Base-by-base conservation (phyloP, 2,329 filamentous ascomycete species). In the Fusarium guadeloupense region DNA sequence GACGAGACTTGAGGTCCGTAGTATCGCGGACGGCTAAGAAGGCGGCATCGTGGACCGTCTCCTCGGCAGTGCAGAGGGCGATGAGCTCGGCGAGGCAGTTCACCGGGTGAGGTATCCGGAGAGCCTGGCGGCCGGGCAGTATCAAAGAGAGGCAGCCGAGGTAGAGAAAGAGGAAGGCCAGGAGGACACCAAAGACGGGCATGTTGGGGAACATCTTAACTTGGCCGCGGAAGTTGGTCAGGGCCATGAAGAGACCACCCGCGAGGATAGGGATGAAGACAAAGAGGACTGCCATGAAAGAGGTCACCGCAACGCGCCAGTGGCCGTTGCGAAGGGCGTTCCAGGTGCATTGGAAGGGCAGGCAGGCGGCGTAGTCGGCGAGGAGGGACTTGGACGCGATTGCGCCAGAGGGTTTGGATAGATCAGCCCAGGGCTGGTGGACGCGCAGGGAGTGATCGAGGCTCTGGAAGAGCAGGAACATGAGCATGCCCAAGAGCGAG, bases 31-130 rank as follows among this genome's bases (percentile, higher is more conserved):
- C 85, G 31, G 87, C 84, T 44, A 87, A 83, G 72, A 97, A 94
- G 0, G 89, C 85, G 9, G 87, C 82, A 69, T 97, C 93, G 6
- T 84, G 80, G 3, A 91, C 79, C 16, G 96, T 79, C 20, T 89
- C 88, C 37, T 88, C 88, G 65, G 89, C 88, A 55, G 91, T 87
- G 35, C 94, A 80, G 72, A 94, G 93, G 70, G 87, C 89, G 66
- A 96, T 83, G 19, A 93, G 81, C 72, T 93, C 92, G 2, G 90
- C 90, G 16, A 96, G 81, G 40, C 85, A 91, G 57, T 83, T 85
- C 34, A 91, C 87, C 6, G 83, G 82, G 71, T 96, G 92, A 0
- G 92, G 92, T 2, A 96, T 83, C 35, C 88, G 80, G 64, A 88
- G 85, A 33, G 82, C 79, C 35, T 80, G 77, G 13, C 90, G 83